Base-by-base conservation (phyloP, 2,329 filamentous ascomycete genomes). In the Trichoderma koningiopsis region DNA sequence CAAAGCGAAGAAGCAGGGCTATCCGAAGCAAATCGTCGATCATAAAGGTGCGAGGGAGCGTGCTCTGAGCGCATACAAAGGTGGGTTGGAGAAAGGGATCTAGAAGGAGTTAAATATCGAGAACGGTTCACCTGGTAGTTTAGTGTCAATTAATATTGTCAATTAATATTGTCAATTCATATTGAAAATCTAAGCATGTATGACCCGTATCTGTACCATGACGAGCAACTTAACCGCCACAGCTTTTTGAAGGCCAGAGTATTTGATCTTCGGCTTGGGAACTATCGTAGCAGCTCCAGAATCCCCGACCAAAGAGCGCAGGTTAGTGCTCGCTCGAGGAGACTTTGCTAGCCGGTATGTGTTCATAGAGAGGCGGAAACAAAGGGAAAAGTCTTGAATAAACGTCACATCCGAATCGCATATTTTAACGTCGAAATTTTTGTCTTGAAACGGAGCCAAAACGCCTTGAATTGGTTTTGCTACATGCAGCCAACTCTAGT, bases 1-100 rank as follows among this genome's bases (percentile, higher is more conserved):
- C 11, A 79, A 85, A 71, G 91, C 89, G 8, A 85, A 86, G 80
- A 89, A 86, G 79, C 85, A 82, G 8, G 91, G 91, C 0, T 97
- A 97, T 77, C 93, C 93, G 0, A 82, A 84, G 77, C 87, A 88
- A 10, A 90, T 95, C 72, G 92, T 97, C 0, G 86, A 91, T 52
- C 94, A 97, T 78, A 91, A 89, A 75, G 83, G 82, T 14, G 86
- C 87, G 64, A 86, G 93, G 70, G 88, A 91, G 64, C 85, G 87
- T 72, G 91, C 91, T 33, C 80, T 96, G 76, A 81, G 80, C 67
- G 87, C 88, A 73, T 96, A 94, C 77, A 95, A 94, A 79, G 83
- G 83, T 55, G 80, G 77, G 0, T 73, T 80, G 13, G 75, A 74
- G 19, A 78, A 73, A 24, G 77, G 72, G 70, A 78, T 71, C 71